phyloP scores from a whole-genome alignment of 169 alveolate genomes.

The Theileria sp. region DNA sequence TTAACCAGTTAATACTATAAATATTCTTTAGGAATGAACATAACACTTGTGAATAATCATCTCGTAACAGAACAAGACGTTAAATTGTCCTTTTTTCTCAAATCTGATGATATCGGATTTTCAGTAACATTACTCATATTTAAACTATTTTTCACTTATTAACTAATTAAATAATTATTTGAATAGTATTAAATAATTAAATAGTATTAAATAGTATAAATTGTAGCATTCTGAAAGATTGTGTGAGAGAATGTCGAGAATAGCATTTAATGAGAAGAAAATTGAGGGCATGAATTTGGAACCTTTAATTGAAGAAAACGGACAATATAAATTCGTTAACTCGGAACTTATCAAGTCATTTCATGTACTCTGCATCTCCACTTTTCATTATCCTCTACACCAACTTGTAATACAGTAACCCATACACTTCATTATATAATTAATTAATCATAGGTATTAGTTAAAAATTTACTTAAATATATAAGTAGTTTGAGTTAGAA shows the following conservation, averaged over 20 bases:
- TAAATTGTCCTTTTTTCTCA: constrained; percentile 34
- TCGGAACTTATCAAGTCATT: constrained; percentile 6
- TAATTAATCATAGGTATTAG: background rate
- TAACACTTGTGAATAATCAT: constrained; percentile 33
- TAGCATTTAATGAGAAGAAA: constrained; percentile 15
- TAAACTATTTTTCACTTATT: too few relatives aligned
- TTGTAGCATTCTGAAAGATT: constrained; percentile 38
- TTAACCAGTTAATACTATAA: background rate
- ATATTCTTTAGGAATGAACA: constrained; percentile 41
- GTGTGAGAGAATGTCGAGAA: constrained; percentile 32
- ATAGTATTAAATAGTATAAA: too few relatives aligned
- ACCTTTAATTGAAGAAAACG: background rate
- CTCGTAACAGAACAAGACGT: constrained; percentile 40
- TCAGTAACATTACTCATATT: too few relatives aligned
- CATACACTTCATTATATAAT: background rate
- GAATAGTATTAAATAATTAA: too few relatives aligned
- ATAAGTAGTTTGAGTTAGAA: too few relatives aligned
- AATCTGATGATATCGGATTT: constrained; percentile 28
- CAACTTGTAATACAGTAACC: constrained; percentile 50
- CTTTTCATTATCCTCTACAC: constrained; percentile 64
- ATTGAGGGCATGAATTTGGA: background rate
- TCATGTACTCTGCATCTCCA: constrained; percentile 61
- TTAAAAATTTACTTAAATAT: too few relatives aligned
- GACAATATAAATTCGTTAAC: background rate
- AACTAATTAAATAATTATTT: too few relatives aligned